A percentile compares a stretch with the other conserved stretches of the same genome.
phyloP scores from a whole-genome alignment of 2,329 filamentous ascomycete species.

The Botryotinia globosa region DNA sequence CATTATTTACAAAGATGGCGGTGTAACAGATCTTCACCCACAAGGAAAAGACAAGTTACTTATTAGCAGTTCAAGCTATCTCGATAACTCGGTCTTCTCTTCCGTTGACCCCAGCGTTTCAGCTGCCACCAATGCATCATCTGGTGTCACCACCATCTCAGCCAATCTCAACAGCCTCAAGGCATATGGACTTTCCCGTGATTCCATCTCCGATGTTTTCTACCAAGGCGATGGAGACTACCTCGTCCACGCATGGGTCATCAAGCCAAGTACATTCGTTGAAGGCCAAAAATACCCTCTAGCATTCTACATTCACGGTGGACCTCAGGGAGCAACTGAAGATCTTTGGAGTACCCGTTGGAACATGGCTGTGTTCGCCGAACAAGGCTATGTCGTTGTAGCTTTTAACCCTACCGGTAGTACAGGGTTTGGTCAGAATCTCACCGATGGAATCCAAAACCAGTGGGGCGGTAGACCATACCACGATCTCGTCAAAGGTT shows the following conservation, averaged over 20 bases:
- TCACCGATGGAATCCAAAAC: constrained; percentile 50
- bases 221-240: constrained; percentile 31
- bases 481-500: constrained; percentile 71
- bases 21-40: constrained; percentile 39
- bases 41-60: constrained; percentile 43
- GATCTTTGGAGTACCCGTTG: constrained; percentile 77
- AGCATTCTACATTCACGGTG: constrained; percentile 75
- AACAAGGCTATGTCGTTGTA: constrained; percentile 79
- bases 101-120: constrained; percentile 39
- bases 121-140: constrained; percentile 25
- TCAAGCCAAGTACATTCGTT: constrained; percentile 50
- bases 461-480: constrained; percentile 62
- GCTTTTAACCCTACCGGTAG: constrained; percentile 72
- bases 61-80: constrained; percentile 60
- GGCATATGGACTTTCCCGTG: constrained; percentile 27
- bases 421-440: constrained; percentile 74
- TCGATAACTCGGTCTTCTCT: constrained; percentile 70
- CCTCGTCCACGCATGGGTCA: constrained; percentile 29
- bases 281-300: constrained; percentile 70
- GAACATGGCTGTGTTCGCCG: constrained; percentile 80
- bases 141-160: constrained; percentile 25
- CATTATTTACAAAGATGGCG: constrained; percentile 16
- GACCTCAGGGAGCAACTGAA: constrained; percentile 72
- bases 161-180: constrained; percentile 26
- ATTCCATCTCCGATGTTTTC: constrained; percentile 30